Conservation (phyloP, 495 filamentous ascomycete species). For the Podospora australis region DNA sequence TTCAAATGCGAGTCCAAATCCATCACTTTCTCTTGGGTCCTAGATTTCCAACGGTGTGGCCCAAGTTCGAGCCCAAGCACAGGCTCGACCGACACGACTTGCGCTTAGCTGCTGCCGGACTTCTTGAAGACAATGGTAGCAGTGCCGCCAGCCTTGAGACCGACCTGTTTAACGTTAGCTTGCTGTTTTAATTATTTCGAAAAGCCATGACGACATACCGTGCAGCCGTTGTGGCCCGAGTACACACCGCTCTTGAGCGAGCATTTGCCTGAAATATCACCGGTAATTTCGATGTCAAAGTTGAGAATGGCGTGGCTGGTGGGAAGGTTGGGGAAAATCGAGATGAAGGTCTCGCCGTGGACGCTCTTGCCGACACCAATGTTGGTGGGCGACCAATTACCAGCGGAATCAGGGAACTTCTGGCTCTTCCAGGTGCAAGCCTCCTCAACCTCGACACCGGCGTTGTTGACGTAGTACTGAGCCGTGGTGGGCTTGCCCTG, state of each 20-base stretch:
- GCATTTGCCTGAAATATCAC: slow-evolving; percentile 61
- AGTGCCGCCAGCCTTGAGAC: slow-evolving; percentile 29
- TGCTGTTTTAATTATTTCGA: background rate
- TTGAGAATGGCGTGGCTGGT: slow-evolving; percentile 58
- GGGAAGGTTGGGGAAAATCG: slow-evolving; percentile 63
- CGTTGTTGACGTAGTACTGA: slow-evolving; percentile 95
- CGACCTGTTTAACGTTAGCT: slow-evolving; percentile 30
- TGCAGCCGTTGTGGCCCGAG: slow-evolving; percentile 57
- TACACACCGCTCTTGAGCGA: slow-evolving; percentile 62
- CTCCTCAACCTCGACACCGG: slow-evolving; percentile 56
- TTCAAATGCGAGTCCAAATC: slow-evolving; percentile 21
- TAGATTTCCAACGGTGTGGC: too few relatives aligned
- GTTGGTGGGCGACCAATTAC: slow-evolving; percentile 90
- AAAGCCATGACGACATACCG: slow-evolving; percentile 44
- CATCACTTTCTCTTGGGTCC: slow-evolving; percentile 7
- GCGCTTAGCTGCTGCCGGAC: slow-evolving; percentile 3
- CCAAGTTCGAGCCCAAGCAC: too few relatives aligned
- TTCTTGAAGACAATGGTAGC: slow-evolving; percentile 33
- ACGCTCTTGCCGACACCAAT: slow-evolving; percentile 68
- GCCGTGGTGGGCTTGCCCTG: slow-evolving; percentile 68
- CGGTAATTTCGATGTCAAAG: slow-evolving; percentile 66
- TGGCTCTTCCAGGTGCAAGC: slow-evolving; percentile 74
- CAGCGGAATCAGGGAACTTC: slow-evolving; percentile 42
- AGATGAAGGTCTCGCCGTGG: slow-evolving; percentile 65
- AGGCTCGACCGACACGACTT: too few relatives aligned